Conservation (phyloP, 257 asterid genomes). For the Solanum phureja region DNA sequence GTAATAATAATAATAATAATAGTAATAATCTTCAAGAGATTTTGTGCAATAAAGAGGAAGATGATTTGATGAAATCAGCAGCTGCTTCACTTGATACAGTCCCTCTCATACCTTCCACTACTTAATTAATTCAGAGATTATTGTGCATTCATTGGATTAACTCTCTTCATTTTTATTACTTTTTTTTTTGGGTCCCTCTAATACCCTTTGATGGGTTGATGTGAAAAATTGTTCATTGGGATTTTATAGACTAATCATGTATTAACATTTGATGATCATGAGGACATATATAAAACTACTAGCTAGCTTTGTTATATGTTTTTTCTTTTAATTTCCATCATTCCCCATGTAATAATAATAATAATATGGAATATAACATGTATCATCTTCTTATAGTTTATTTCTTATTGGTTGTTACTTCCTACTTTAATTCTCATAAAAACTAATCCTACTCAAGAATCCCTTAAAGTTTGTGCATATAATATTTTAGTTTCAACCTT, state of each 20-base stretch:
- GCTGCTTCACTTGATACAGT: conserved; percentile 42
- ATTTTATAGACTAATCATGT: conserved; percentile 1
- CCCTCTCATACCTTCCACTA: conserved; percentile 28
- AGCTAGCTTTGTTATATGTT: background rate
- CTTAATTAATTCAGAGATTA: conserved; percentile 8
- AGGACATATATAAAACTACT: background rate
- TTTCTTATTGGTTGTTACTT: background rate
- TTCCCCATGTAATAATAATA: conserved; percentile 6
- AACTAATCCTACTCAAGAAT: background rate
- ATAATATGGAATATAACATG: background rate
- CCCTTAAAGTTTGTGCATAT: background rate
- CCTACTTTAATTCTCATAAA: background rate
- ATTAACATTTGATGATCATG: background rate
- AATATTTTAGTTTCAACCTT: background rate
- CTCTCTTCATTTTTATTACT: background rate
- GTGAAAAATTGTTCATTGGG: conserved; percentile 26
- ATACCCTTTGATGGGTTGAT: conserved; percentile 6
- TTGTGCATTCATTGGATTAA: conserved; percentile 18
- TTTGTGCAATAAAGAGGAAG: conserved; percentile 34
- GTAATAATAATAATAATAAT: background rate
- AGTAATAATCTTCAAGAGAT: conserved; percentile 26
- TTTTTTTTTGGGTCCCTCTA: background rate
- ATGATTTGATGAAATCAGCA: conserved; percentile 22
- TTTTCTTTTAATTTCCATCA: background rate
- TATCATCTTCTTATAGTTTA: background rate